Conservation (phyloP, 805 yeast genomes). For the Sungouiella blattae region DNA sequence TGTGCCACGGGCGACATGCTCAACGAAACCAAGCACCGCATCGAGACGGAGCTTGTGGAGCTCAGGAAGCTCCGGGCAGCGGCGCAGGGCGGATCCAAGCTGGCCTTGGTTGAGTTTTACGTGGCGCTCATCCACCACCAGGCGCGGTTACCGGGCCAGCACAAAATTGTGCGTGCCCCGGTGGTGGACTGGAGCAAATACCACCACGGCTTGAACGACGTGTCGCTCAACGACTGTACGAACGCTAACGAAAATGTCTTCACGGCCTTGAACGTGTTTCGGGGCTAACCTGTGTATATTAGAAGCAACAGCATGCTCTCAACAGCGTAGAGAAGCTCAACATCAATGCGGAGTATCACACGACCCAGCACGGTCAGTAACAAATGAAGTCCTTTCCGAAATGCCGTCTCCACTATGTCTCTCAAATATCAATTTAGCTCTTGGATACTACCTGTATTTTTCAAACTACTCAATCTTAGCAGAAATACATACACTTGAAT, state of each 20-base stretch:
- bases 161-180: conserved; percentile 31
- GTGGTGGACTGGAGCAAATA: conserved; percentile 36
- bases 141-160: conserved; percentile 32
- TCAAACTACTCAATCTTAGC: no score
- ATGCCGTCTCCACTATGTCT: no score
- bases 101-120: conserved; percentile 30
- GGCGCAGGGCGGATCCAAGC: conserved; percentile 17
- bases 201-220: conserved; percentile 25
- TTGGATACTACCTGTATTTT: no score
- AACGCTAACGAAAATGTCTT: conserved; percentile 15
- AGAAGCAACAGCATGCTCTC: not conserved
- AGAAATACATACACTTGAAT: no score
- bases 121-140: conserved; percentile 32
- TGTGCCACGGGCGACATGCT: conserved; percentile 30
- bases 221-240: conserved; percentile 18
- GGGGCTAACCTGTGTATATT: conserved; percentile 5
- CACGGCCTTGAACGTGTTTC: conserved; percentile 13
- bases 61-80: conserved; percentile 22
- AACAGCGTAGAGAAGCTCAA: no score
- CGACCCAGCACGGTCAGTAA: no score
- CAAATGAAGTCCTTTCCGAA: no score
- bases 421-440: no score
- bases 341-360: no score
- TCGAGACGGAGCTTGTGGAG: conserved; percentile 27
- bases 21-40: conserved; percentile 18